Conservation (phyloP, 192 early-diverging fungal species). For the Backusella mclennaniae region DNA sequence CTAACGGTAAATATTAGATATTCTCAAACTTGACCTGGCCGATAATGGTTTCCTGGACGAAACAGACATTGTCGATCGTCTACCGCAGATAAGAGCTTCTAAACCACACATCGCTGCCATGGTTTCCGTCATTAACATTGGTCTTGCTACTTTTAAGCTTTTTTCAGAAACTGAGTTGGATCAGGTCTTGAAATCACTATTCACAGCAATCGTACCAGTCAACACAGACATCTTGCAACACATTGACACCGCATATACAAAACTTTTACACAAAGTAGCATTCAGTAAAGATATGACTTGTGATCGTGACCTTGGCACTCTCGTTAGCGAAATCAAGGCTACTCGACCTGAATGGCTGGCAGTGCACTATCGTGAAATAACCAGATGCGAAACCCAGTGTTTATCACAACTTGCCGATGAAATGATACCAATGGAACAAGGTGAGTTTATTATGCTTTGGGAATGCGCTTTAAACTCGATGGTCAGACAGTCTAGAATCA, state of each 20-base stretch:
- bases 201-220: background rate
- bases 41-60: background rate
- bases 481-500: background rate
- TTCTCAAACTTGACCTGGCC: too few species aligned
- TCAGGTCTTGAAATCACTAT: background rate
- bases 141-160: background rate
- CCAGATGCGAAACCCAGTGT: background rate
- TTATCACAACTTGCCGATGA: background rate
- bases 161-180: background rate
- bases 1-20: too few species aligned
- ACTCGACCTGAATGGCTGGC: background rate
- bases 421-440: background rate
- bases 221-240: background rate
- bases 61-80: background rate
- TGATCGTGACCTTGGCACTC: background rate
- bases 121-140: background rate
- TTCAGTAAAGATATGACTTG: background rate
- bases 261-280: background rate
- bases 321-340: background rate
- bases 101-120: background rate
- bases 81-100: too few species aligned
- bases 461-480: background rate
- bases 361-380: background rate
- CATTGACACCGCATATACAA: background rate
- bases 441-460: background rate